Conservation (phyloP, 108 stramenopile species). For the Stephanodiscus minutulus region DNA sequence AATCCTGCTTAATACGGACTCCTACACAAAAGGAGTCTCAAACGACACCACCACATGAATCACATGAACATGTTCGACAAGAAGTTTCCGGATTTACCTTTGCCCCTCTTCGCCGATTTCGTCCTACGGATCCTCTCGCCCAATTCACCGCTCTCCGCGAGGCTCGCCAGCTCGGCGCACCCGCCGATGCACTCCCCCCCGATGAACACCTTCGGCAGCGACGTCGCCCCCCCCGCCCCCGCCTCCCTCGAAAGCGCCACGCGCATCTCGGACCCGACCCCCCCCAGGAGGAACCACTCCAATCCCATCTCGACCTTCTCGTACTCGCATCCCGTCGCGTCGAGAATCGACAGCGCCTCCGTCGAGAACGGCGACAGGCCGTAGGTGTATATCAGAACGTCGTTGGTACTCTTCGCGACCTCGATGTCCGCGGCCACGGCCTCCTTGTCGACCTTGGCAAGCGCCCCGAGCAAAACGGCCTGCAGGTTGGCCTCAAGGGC, state of each 20-base stretch:
- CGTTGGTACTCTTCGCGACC: conserved; percentile 39
- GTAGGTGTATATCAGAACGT: conserved; percentile 74
- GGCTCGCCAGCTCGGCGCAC: conserved; percentile 56
- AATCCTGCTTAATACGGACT: too few relatives aligned
- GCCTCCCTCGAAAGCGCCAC: conserved; percentile 52
- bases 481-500: conserved; percentile 59
- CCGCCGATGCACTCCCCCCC: conserved; percentile 72
- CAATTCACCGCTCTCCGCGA: conserved; percentile 56
- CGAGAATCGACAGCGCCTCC: conserved; percentile 67
- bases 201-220: conserved; percentile 71
- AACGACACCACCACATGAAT: too few relatives aligned
- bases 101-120: conserved; percentile 38
- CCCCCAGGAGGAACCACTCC: conserved; percentile 76
- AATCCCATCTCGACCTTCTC: conserved; percentile 61
- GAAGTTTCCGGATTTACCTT: conserved; percentile 9
- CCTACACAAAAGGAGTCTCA: too few relatives aligned
- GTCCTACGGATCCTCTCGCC: too few relatives aligned
- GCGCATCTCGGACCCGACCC: conserved; percentile 56
- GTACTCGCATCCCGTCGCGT: conserved; percentile 56
- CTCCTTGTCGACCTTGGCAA: conserved; percentile 49
- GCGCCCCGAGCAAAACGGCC: conserved; percentile 54
- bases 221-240: conserved; percentile 66
- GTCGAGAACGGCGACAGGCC: conserved; percentile 64
- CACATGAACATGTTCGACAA: background rate
- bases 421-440: conserved; percentile 44